These are phyloP conservation scores for Thermothelomyces thermophilus DNA, from an alignment of 2,329 filamentous ascomycete genomes.

Conservation along the genomic window DNA sequence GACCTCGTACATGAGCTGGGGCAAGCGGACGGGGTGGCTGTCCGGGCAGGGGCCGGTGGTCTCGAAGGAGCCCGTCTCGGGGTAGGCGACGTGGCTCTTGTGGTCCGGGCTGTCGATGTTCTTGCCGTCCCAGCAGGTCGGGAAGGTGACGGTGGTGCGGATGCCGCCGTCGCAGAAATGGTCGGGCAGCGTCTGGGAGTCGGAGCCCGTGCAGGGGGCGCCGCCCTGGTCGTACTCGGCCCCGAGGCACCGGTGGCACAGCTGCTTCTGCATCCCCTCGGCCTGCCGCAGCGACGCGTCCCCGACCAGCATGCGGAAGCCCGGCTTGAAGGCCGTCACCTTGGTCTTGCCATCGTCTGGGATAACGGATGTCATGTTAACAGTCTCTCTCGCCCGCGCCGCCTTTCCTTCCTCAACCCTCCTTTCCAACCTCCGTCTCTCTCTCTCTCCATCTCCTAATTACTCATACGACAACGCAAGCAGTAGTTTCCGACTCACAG, in stretches of 20 bases:
- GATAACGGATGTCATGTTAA: no score
- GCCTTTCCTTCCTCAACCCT: no score
- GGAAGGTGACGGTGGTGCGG: constrained; percentile 38
- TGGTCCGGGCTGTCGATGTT: constrained; percentile 43
- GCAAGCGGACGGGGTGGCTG: constrained; percentile 27
- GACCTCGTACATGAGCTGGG: constrained; percentile 37
- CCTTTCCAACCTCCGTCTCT: no score
- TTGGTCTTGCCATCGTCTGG: constrained; percentile 30
- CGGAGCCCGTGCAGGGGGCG: constrained; percentile 33
- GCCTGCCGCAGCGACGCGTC: constrained; percentile 27
- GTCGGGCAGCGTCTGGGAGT: constrained; percentile 35
- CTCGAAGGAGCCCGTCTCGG: constrained; percentile 24
- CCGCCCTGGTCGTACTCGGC: constrained; percentile 34
- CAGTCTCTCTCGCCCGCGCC: no score
- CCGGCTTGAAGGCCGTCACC: constrained; percentile 39
- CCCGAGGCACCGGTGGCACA: constrained; percentile 38
- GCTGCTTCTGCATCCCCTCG: constrained; percentile 31
- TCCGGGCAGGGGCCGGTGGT: constrained; percentile 23
- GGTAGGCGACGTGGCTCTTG: constrained; percentile 33
- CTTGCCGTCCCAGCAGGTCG: constrained; percentile 48
- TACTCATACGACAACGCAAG: no score
- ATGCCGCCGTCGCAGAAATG: constrained; percentile 36
- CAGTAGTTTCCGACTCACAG: no score
- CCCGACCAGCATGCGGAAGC: constrained; percentile 40
- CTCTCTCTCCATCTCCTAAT: no score